Evolutionary conservation across 2,329 filamentous ascomycete species (phyloP).

Genomic region (Penicillium vulpinum): DNA sequence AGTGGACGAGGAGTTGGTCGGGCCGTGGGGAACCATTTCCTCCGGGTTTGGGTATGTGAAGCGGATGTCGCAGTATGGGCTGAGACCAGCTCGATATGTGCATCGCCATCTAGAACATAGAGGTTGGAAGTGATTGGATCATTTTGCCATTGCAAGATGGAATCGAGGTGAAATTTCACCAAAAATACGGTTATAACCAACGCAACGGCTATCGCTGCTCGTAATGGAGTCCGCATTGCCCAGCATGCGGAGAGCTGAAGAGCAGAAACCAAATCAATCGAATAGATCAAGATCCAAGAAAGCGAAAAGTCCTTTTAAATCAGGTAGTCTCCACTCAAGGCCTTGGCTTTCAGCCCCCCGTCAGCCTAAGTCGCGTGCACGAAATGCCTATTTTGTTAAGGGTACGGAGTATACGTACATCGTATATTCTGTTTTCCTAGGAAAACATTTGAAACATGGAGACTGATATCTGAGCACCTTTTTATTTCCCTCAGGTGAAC

Average conservation of each 20-base stretch:
- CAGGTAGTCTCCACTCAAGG: conserved; percentile 1
- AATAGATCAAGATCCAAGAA: neutral
- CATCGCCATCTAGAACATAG: conserved; percentile 7
- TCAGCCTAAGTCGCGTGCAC: conserved; percentile 5
- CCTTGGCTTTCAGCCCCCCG: conserved; percentile 5
- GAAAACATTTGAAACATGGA: no score
- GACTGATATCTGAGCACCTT: neutral
- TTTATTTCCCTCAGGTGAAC: neutral
- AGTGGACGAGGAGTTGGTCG: conserved; percentile 9
- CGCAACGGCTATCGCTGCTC: conserved; percentile 14
- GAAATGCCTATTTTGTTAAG: no score
- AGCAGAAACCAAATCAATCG: neutral
- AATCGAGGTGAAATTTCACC: conserved; percentile 20
- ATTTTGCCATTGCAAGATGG: conserved; percentile 16
- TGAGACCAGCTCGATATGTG: conserved; percentile 26
- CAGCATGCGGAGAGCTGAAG: neutral
- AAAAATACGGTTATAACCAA: conserved; percentile 22
- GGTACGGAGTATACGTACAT: neutral
- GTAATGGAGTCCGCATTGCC: conserved; percentile 19
- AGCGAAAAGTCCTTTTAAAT: conserved; percentile 2
- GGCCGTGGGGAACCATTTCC: conserved; percentile 6
- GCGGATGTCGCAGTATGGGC: neutral
- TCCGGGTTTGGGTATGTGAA: neutral
- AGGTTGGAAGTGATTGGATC: neutral
- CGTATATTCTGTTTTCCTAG: neutral